phyloP scores from a whole-genome alignment of 768 basidiomycete genomes.

The Lactarius vividus region DNA sequence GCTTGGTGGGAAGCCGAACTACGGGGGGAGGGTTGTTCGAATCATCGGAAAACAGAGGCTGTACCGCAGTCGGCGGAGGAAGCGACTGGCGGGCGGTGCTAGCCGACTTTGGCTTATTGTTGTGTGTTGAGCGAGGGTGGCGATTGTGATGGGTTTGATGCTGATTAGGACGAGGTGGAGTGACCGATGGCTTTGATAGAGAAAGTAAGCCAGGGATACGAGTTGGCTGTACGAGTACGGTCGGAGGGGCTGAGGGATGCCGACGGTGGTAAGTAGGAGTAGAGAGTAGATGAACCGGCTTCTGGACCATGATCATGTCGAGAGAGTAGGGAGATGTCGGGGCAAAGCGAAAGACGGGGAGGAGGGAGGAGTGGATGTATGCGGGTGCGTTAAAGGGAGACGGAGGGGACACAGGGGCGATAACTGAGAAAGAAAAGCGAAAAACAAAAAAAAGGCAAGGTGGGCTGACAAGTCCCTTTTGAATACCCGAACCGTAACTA shows the following conservation, averaged over 20 bases:
- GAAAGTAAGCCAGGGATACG: conserved; percentile 70
- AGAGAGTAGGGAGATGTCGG: conserved; percentile 13
- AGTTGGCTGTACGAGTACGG: conserved; percentile 68
- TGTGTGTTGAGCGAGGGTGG: conserved; percentile 37
- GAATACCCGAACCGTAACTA: conserved; percentile 5
- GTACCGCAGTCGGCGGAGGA: conserved; percentile 29
- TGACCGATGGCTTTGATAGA: conserved; percentile 53
- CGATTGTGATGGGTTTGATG: conserved; percentile 28
- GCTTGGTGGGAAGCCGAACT: conserved; percentile 9
- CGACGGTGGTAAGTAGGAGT: conserved; percentile 47
- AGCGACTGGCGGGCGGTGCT: conserved; percentile 8
- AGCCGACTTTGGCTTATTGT: conserved; percentile 38
- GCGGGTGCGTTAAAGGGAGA: conserved; percentile 29
- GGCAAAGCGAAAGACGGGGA: conserved; percentile 15
- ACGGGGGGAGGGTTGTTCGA: conserved; percentile 35
- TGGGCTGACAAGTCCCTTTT: conserved; percentile 22
- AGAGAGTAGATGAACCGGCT: conserved; percentile 36
- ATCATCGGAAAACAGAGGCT: conserved; percentile 34
- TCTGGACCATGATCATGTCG: conserved; percentile 44
- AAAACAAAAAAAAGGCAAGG: conserved; percentile 1
- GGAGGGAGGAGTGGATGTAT: conserved; percentile 26
- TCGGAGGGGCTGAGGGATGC: conserved; percentile 66
- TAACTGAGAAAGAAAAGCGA: neutral
- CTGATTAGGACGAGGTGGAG: conserved; percentile 37
- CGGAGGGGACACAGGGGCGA: conserved; percentile 17